phyloP scores from a whole-genome alignment of 192 early-diverging fungal genomes.

The Coemansia umbellata region DNA sequence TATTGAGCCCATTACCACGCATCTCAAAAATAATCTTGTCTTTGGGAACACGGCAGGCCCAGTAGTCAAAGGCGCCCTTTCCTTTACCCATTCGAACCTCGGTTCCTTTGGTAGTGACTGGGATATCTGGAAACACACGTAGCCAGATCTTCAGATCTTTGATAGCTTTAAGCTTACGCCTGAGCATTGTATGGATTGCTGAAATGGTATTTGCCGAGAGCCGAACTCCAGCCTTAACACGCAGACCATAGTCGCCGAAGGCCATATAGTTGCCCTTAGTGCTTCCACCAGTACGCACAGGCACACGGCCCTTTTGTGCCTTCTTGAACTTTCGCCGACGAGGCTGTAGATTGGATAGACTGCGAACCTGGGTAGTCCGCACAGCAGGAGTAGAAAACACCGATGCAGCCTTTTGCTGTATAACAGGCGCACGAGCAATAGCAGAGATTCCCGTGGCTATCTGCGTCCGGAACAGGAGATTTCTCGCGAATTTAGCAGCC shows the following conservation, averaged over 20 bases:
- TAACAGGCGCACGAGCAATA: background rate
- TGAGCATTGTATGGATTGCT: conserved; percentile 66
- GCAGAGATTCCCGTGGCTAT: conserved; percentile 1
- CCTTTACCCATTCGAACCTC: conserved; percentile 98
- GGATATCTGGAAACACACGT: conserved; percentile 88
- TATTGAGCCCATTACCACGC: conserved; percentile 67
- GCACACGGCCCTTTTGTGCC: conserved; percentile 84
- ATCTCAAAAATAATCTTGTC: conserved; percentile 91
- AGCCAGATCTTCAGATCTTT: conserved; percentile 85
- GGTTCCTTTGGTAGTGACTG: conserved; percentile 85
- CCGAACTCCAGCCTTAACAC: conserved; percentile 77
- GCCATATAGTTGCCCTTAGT: conserved; percentile 82
- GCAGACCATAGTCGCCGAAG: conserved; percentile 91
- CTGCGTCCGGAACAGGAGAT: conserved; percentile 13
- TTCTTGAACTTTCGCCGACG: conserved; percentile 81
- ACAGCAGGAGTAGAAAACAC: background rate
- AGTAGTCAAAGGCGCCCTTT: conserved; percentile 92
- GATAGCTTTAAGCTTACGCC: conserved; percentile 78
- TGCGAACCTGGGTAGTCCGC: conserved; percentile 43
- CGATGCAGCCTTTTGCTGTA: background rate
- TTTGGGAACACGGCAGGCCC: conserved; percentile 83
- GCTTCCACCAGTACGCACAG: conserved; percentile 75
- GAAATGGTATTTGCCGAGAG: conserved; percentile 81
- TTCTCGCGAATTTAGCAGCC: conserved; percentile 33
- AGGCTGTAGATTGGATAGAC: conserved; percentile 69